phyloP scores from a whole-genome alignment of 257 asterid genomes.

The Marsdenia floribunda region DNA sequence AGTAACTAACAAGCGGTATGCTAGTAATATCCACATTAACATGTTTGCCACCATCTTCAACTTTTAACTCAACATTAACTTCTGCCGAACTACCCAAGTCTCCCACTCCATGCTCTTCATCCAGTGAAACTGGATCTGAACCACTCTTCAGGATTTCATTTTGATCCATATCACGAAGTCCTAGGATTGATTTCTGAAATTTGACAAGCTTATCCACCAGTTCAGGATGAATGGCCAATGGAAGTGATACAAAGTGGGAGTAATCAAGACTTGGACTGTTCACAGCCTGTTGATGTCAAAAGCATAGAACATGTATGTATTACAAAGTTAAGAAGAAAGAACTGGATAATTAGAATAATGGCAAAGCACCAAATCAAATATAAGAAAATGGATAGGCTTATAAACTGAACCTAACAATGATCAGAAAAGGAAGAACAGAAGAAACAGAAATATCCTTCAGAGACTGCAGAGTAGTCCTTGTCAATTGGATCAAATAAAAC shows the following conservation, averaged over 20 bases:
- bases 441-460: background rate
- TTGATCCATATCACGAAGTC: conserved; percentile 32
- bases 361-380: background rate
- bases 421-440: background rate
- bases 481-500: background rate
- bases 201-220: conserved; percentile 68
- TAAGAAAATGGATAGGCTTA: background rate
- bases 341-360: background rate
- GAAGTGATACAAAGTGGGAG: conserved; percentile 97
- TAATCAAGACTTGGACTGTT: conserved; percentile 71
- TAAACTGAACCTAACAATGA: background rate
- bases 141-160: conserved; percentile 30
- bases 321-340: background rate
- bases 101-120: conserved; percentile 29
- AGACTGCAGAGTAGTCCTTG: background rate
- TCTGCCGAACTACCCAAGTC: conserved; percentile 21
- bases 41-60: conserved; percentile 27
- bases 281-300: conserved; percentile 53
- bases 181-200: conserved; percentile 72
- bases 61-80: conserved; percentile 29
- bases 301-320: conserved; percentile 10
- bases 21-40: conserved; percentile 26
- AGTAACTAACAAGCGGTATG: conserved; percentile 54
- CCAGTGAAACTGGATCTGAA: conserved; percentile 32
- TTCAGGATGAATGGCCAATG: conserved; percentile 78